Conservation (phyloP, 2,329 filamentous ascomycete genomes). For the Arthrocladium fulminans region DNA sequence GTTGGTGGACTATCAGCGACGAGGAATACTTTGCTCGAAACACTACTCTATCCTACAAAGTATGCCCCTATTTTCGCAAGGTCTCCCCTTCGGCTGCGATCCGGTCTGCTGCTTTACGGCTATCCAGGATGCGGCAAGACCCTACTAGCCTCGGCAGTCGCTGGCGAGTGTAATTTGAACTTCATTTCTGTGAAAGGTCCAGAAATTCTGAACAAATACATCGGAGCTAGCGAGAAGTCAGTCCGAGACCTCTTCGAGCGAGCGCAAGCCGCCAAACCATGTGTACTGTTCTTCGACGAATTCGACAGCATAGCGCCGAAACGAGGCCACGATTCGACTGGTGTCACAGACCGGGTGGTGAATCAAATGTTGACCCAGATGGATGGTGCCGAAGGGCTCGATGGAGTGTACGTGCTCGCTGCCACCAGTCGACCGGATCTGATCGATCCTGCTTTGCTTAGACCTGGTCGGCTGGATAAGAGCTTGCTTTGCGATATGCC, state of each 20-base stretch:
- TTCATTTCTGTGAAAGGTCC: slow-evolving; percentile 98
- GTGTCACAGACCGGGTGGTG: slow-evolving; percentile 96
- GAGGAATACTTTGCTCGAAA: slow-evolving; percentile 84
- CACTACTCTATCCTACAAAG: slow-evolving; percentile 90
- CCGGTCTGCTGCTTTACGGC: slow-evolving; percentile 84
- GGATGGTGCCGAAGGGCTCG: slow-evolving; percentile 93
- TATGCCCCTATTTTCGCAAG: slow-evolving; percentile 97
- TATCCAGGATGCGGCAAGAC: slow-evolving; percentile 97
- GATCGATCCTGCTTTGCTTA: slow-evolving; percentile 85
- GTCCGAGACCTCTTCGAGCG: slow-evolving; percentile 92
- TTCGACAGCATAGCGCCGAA: slow-evolving; percentile 98
- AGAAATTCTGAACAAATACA: slow-evolving; percentile 98
- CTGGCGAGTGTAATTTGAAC: slow-evolving; percentile 92
- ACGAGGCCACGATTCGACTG: slow-evolving; percentile 90
- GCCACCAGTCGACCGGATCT: slow-evolving; percentile 89
- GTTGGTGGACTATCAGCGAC: slow-evolving; percentile 85
- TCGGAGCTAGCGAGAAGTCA: slow-evolving; percentile 92
- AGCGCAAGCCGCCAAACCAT: slow-evolving; percentile 80
- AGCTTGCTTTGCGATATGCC: slow-evolving; percentile 87
- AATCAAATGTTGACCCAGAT: slow-evolving; percentile 98
- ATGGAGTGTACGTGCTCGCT: slow-evolving; percentile 90
- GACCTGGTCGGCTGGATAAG: slow-evolving; percentile 89
- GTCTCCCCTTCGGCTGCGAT: slow-evolving; percentile 87
- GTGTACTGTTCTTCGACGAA: slow-evolving; percentile 96
- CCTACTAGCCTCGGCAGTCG: slow-evolving; percentile 88